Base-by-base conservation (phyloP, 2,329 filamentous ascomycete species). In the Thielaviopsis populi region DNA sequence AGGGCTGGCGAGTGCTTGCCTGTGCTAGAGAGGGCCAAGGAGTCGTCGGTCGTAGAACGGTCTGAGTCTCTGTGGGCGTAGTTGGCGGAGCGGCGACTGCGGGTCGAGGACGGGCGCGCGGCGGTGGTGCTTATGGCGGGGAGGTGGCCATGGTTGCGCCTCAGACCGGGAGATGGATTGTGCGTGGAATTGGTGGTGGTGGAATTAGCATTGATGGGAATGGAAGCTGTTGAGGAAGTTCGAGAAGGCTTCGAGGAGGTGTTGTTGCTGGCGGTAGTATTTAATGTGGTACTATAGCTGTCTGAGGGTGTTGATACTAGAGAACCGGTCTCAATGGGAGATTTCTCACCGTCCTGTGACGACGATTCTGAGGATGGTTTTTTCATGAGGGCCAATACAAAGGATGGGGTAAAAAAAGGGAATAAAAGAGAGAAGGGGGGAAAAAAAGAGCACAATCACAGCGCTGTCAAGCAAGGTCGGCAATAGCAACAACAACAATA, bases 51-150 rank as follows among this genome's bases (percentile, higher is more conserved):
- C 33, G 53, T 54, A 22, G 19, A 17, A 3, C 46, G 61, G 62
- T 64, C 60, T 30, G 58, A 13, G 53, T 61, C 50, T 43, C 43
- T 61, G 50, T 61, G 30, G 1, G 41, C 61, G 64, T 43, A 59
- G 56, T 48, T 59, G 48, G 60, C 59, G 27, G 62, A 64, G 62
- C 61, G 69, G 67, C 30, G 70, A 69, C 8, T 71, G 68, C 40
- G 70, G 68, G 27, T 70, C 69, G 59, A 73, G 69, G 41, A 70
- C 69, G 63, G 69, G 69, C 27, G 69, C 67, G 64, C 59, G 33
- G 64, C 53, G 30, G 64, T 40, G 10, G 59, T 59, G 62, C 59
- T 62, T 22, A 42, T 48, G 22, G 42, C 46, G 6, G 43, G 63
- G 15, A 54, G 42, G 30, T 61, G 33, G 48, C 41, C 27, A 40